Base-by-base conservation (phyloP, 2,329 filamentous ascomycete species). In the Didymella keratinophila region DNA sequence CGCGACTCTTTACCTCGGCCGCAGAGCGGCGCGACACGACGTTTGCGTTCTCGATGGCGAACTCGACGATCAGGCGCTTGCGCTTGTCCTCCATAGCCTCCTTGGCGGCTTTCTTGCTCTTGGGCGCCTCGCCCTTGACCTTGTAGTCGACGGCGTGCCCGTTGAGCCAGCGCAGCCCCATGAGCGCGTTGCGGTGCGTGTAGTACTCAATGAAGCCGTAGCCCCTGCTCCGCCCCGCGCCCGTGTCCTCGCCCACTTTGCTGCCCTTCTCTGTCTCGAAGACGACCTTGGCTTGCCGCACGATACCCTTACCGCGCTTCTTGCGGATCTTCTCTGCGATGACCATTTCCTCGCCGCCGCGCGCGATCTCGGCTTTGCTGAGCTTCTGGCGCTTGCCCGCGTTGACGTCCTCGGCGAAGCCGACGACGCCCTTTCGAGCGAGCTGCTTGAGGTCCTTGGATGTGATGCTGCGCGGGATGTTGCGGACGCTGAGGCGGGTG, bases 131-230 rank as follows among this genome's bases (percentile, higher is more conserved):
- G 69, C 77, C 73, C 52, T 79, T 76, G 37, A 82, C 78, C 54
- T 79, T 70, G 69, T 83, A 83, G 45, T 79, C 83, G 37, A 89
- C 78, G 9, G 82, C 80, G 64, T 88, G 89, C 1, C 94, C 93
- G 75, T 99, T 99, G 56, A 99, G 83, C 88, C 92, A 98, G 45
- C 95, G 85, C 62, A 99, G 82, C 23, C 92, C 95, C 92, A 98
- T 98, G 37, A 99, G 83, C 14, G 95, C 95, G 83, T 90, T 94
- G 48, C 95, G 89, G 73, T 99, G 95, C 28, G 91, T 95, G 64
- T 88, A 90, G 78, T 97, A 99, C 79, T 99, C 95, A 66, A 99
- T 90, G 81, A 99, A 99, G 12, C 96, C 95, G 75, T 99, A 99
- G 5, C 95, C 95, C 75, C 94, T 87, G 75, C 91, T 95, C 73